These are phyloP conservation scores for Conoideocrella luteorostrata DNA, from an alignment of 2,329 filamentous ascomycete species.

Conservation along the genomic window DNA sequence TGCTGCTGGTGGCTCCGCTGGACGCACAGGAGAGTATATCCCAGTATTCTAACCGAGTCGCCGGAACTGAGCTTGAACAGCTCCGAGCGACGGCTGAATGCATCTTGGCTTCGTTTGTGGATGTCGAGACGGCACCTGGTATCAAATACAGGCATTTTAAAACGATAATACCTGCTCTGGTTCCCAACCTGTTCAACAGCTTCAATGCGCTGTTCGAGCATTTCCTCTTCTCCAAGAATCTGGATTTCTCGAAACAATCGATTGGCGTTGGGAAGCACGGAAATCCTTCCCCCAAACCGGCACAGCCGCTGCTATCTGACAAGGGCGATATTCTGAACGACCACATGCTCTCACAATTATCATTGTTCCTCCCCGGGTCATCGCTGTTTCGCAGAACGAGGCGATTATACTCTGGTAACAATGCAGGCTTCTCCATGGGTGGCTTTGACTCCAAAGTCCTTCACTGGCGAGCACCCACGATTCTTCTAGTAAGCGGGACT, in stretches of 20 bases:
- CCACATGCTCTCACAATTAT: conserved; percentile 62
- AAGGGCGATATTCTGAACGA: conserved; percentile 57
- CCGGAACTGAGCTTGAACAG: conserved; percentile 48
- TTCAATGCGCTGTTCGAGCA: conserved; percentile 66
- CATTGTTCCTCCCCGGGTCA: conserved; percentile 62
- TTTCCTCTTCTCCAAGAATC: conserved; percentile 67
- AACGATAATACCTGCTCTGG: conserved; percentile 49
- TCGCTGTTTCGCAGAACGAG: conserved; percentile 60
- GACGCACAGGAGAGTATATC: conserved; percentile 59
- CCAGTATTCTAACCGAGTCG: conserved; percentile 49
- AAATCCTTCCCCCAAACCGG: conserved; percentile 16
- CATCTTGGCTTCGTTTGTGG: conserved; percentile 59
- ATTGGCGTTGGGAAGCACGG: conserved; percentile 7
- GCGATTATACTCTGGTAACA: conserved; percentile 62
- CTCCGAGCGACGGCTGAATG: conserved; percentile 57
- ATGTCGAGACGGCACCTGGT: conserved; percentile 57
- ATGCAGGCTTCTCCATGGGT: conserved; percentile 70
- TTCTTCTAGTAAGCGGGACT: conserved; percentile 62
- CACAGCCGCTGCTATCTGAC: conserved; percentile 45
- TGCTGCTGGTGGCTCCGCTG: conserved; percentile 61
- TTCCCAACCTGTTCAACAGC: conserved; percentile 62
- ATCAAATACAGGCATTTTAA: conserved; percentile 58
- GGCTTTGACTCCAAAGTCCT: conserved; percentile 70
- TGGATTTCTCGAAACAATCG: conserved; percentile 56
- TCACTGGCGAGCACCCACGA: conserved; percentile 70